Conservation (phyloP, 73 alveolate genomes). For the Durusdinium trenchii region DNA sequence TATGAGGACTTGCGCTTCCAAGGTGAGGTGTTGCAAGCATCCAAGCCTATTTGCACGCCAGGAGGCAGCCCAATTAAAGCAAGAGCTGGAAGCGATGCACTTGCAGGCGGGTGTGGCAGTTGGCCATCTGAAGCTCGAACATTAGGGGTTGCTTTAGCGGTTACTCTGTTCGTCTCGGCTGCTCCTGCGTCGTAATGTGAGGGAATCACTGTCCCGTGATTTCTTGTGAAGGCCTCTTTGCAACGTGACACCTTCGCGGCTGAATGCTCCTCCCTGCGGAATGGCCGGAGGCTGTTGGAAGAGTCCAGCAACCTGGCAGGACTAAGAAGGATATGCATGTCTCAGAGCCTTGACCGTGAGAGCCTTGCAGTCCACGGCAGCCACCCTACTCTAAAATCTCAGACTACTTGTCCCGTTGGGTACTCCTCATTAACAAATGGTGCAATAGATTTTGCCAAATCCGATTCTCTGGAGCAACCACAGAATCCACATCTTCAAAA, state of each 20-base stretch:
- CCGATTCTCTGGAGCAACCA: too few relatives aligned
- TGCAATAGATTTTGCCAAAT: too few relatives aligned
- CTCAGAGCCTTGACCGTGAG: too few relatives aligned
- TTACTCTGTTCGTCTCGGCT: too few relatives aligned
- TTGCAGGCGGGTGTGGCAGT: background rate
- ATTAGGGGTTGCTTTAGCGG: background rate
- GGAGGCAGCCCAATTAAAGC: background rate
- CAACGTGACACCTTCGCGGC: constrained; percentile 50
- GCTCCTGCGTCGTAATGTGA: too few relatives aligned
- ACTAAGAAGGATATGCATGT: too few relatives aligned
- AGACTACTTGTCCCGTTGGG: too few relatives aligned
- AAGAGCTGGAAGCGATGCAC: background rate
- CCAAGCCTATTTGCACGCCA: background rate
- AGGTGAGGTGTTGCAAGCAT: background rate
- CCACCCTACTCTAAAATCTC: too few relatives aligned
- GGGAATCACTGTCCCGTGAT: background rate
- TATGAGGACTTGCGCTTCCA: background rate
- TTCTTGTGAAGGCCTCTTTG: background rate
- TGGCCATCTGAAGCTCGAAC: background rate
- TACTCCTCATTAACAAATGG: too few relatives aligned
- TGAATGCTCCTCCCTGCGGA: background rate
- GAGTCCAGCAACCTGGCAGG: background rate
- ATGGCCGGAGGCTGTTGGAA: background rate
- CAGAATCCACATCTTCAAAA: too few relatives aligned
- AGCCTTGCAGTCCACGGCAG: too few relatives aligned